Base-by-base conservation (phyloP, 2,329 filamentous ascomycete genomes). In the Stachybotrys chartarum region DNA sequence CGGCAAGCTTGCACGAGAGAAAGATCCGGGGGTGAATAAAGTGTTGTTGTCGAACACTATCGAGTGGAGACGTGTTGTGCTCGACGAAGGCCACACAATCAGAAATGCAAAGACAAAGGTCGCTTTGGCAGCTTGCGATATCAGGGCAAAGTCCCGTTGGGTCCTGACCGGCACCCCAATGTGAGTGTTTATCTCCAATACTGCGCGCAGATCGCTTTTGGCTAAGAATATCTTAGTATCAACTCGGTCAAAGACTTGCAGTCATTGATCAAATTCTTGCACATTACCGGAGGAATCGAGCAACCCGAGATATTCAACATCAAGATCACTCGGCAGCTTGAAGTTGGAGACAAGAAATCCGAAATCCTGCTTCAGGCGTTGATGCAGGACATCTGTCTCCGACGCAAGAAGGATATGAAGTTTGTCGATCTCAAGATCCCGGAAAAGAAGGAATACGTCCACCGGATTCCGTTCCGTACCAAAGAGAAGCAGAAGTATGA, bases 51-150 rank as follows among this genome's bases (percentile, higher is more conserved):
- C 65, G 1, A 54, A 56, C 5, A 52, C 58, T 1, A 68, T 88
- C 7, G 77, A 85, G 5, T 96, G 91, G 91, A 82, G 86, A 11
- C 85, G 91, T 7, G 76, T 95, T 10, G 86, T 95, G 11, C 77
- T 95, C 6, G 90, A 95, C 60, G 90, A 95, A 74, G 90, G 89
- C 0, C 91, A 96, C 64, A 85, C 76, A 1, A 91, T 96, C 57
- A 83, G 91, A 14, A 95, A 95, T 57, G 82, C 86, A 4, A 81
- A 80, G 53, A 88, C 90, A 0, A 90, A 90, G 66, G 82, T 81
- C 49, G 83, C 90, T 0, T 71, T 85, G 55, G 88, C 91, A 4
- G 87, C 85, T 1, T 85, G 79, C 57, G 78, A 78, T 45, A 70
- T 96, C 6, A 74, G 81, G 50, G 87, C 90, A 1, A 78, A 84